Evolutionary conservation across 306 rosid species (phyloP), one percentile per base, ranked within the genome.

Genomic region (Arachis hypogaea): DNA sequence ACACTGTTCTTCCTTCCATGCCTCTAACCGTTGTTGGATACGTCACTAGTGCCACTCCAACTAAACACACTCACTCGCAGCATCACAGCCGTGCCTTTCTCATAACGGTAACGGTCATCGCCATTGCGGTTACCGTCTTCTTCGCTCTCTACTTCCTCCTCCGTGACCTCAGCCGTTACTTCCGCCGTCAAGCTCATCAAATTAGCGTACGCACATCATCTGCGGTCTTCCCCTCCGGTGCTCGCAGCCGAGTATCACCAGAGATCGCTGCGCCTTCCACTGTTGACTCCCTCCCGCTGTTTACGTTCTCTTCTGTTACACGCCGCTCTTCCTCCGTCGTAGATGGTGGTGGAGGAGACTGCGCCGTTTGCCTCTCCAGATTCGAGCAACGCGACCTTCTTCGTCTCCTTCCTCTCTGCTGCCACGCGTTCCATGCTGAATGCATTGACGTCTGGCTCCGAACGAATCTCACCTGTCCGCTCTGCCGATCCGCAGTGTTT

Each of bases 371-470:
- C 42, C 49, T 91, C 8, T 88, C 97, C 4, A 91, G 80, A 66
- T 91, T 91, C 61, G 92, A 91, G 80, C 85, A 69, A 3, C 42
- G 43, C 11, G 92, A 91, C 55, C 75, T 75, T 63, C 91, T 91
- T 73, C 92, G 95, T 2, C 81, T 91, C 0, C 91, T 91, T 0
- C 97, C 97, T 1, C 80, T 91, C 47, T 91, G 97, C 66, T 85
- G 91, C 63, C 97, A 91, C 36, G 95, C 95, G 0, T 91, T 91
- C 51, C 97, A 91, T 69, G 79, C 85, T 0, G 74, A 80, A 7
- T 91, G 97, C 75, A 79, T 91, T 22, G 97, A 91, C 73, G 55
- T 74, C 4, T 91, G 97, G 97, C 92, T 91, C 5, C 81, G 41
- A 0, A 82, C 95, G 9, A 89, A 84, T 62, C 87, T 80, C 71